phyloP scores from a whole-genome alignment of 441 rosid species.

The Euphorbia celastroides region DNA sequence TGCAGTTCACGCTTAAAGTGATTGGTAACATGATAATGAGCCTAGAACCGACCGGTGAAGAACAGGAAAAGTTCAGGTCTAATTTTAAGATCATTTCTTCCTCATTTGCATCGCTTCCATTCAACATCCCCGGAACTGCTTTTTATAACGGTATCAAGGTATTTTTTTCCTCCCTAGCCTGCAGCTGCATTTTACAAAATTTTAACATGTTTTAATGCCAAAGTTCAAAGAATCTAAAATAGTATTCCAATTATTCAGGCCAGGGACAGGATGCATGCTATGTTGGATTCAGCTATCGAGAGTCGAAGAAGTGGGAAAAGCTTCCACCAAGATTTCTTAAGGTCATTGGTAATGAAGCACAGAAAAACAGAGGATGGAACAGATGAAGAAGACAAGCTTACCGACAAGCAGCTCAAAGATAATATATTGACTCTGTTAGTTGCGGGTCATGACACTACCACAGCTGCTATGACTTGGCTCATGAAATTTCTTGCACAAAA shows the following conservation, averaged over 20 bases:
- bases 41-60: constrained; percentile 53
- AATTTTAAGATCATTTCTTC: constrained; percentile 62
- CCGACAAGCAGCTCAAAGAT: constrained; percentile 52
- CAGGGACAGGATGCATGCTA: constrained; percentile 49
- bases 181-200: no score
- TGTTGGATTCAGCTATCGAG: constrained; percentile 43
- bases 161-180: constrained; percentile 18
- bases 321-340: constrained; percentile 51
- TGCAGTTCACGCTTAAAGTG: constrained; percentile 62
- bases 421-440: constrained; percentile 54
- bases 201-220: background rate
- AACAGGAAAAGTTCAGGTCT: constrained; percentile 53
- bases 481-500: constrained; percentile 52
- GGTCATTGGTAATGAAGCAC: constrained; percentile 49
- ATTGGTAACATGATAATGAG: constrained; percentile 73
- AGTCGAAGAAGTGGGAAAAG: constrained; percentile 42
- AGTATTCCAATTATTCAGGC: constrained; percentile 33
- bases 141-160: constrained; percentile 55
- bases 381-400: constrained; percentile 39
- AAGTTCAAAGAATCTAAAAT: background rate
- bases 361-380: constrained; percentile 26
- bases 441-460: constrained; percentile 69
- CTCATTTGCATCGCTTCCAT: constrained; percentile 54
- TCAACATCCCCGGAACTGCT: constrained; percentile 62
- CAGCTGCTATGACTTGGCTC: constrained; percentile 63